Base-by-base conservation (phyloP, 768 basidiomycete species). In the Boletus rex-veris region DNA sequence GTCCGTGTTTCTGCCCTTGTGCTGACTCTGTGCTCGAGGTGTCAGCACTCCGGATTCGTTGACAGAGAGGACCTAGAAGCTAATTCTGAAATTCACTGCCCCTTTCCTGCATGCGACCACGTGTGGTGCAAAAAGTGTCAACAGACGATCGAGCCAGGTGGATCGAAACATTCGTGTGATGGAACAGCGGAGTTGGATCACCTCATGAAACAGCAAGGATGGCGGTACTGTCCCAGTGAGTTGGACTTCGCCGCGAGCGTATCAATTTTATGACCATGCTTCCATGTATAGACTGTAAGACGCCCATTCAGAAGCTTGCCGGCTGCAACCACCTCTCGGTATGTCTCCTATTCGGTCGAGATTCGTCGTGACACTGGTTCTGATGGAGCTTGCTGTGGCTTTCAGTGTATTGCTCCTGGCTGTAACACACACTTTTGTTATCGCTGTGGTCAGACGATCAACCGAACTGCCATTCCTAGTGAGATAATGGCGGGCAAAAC, bases 241-340 rank as follows among this genome's bases (percentile, higher is more conserved):
- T 52, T 30, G 15, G 28, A 18, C 24, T 7, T n/a, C 2, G 12
- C 12, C 5, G 4, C n/a, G 31, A 7, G 10, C 5, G n/a, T 45
- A 10, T 26, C 26, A 0, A 9, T 24, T 52, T 50, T 14, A 46
- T 7, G n/a, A 38, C 28, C 12, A 15, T 9, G 28, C 5, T 24
- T 18, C 12, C 24, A 10, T 30, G 2, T 28, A 8, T 55, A 77
- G 78, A 74, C 5, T 79, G 79, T 55, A 69, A 71, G 53, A 79
- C 80, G 3, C 76, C 80, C 0, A 75, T 81, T 26, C 77, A 80
- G 59, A 84, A 81, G 54, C 56, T 60, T 1, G 67, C 65, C 3
- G 83, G 83, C 1, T 84, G 83, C 58, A 77, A 83, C 57, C 81
- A 84, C 63, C 81, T 84, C 71, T 79, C 78, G 44, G 82, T 81